These are phyloP conservation scores for Pichia sp. DNA, from an alignment of 1,139 yeast species.

Conservation along the genomic window DNA sequence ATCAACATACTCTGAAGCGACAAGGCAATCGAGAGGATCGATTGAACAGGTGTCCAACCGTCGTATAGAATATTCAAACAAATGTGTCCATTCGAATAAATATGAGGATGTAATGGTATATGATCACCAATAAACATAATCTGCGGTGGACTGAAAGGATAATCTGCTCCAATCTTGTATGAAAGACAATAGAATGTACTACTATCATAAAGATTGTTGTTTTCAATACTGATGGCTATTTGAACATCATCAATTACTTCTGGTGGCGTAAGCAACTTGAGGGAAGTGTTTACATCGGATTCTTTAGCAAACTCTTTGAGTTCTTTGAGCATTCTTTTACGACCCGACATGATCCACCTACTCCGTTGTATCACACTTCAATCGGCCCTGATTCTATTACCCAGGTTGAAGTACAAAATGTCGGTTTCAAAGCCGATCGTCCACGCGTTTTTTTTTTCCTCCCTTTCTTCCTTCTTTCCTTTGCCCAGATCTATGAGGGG, in stretches of 20 bases:
- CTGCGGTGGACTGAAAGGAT: conserved; percentile 61
- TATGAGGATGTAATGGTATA: conserved; percentile 65
- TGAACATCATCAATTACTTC: too few relatives aligned
- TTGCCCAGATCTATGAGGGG: neutral
- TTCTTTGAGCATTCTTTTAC: neutral
- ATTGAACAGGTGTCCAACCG: conserved; percentile 70
- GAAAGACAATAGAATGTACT: neutral
- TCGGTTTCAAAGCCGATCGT: too few relatives aligned
- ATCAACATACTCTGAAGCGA: conserved; percentile 61
- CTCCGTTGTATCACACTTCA: neutral
- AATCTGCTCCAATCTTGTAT: conserved; percentile 25
- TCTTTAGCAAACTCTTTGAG: neutral
- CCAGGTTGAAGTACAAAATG: too few relatives aligned
- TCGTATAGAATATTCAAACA: conserved; percentile 57
- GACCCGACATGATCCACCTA: neutral
- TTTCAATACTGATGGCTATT: neutral
- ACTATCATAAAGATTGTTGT: neutral
- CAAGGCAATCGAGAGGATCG: conserved; percentile 43
- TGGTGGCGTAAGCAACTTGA: too few relatives aligned
- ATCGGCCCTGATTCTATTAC: neutral
- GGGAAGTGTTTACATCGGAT: too few relatives aligned
- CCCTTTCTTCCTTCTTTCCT: neutral
- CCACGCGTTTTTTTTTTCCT: too few relatives aligned
- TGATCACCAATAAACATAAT: conserved; percentile 38
- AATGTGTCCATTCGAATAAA: conserved; percentile 68